Conservation (phyloP, 805 yeast species). For the Ogataea saltuana region DNA sequence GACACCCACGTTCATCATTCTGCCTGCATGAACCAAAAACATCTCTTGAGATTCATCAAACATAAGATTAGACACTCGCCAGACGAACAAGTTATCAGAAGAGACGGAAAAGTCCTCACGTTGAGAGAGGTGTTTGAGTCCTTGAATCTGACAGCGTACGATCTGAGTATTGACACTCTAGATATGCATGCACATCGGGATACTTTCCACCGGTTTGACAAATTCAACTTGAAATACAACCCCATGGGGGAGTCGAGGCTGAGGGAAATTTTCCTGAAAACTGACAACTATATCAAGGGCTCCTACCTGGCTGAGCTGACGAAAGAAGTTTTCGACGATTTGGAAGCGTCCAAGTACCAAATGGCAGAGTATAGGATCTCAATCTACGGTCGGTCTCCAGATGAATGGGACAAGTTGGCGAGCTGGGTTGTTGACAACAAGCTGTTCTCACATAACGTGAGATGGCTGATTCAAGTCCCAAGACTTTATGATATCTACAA, state of each 20-base stretch:
- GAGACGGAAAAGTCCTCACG: conserved; percentile 89
- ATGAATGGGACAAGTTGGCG: conserved; percentile 96
- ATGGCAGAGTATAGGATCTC: conserved; percentile 97
- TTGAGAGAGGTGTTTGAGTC: conserved; percentile 90
- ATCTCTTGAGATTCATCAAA: conserved; percentile 88
- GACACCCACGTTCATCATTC: conserved; percentile 99
- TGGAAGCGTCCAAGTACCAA: conserved; percentile 94
- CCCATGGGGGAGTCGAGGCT: conserved; percentile 98
- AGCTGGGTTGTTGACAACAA: conserved; percentile 94
- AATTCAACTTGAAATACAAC: conserved; percentile 93
- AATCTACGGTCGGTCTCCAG: conserved; percentile 82
- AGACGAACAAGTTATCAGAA: conserved; percentile 85
- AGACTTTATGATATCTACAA: conserved; percentile 89
- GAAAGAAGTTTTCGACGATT: conserved; percentile 88
- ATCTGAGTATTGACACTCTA: conserved; percentile 90
- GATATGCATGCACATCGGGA: conserved; percentile 99
- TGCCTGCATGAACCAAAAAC: conserved; percentile 99
- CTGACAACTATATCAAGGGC: conserved; percentile 91
- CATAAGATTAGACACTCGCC: conserved; percentile 87
- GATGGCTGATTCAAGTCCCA: conserved; percentile 97
- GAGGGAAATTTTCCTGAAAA: conserved; percentile 93
- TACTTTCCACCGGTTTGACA: conserved; percentile 96
- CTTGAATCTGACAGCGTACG: conserved; percentile 88
- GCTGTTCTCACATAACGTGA: conserved; percentile 85
- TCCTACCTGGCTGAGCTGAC: conserved; percentile 90